phyloP scores from a whole-genome alignment of 139 green algal species.

The Deuterostichococcus epilithicus region DNA sequence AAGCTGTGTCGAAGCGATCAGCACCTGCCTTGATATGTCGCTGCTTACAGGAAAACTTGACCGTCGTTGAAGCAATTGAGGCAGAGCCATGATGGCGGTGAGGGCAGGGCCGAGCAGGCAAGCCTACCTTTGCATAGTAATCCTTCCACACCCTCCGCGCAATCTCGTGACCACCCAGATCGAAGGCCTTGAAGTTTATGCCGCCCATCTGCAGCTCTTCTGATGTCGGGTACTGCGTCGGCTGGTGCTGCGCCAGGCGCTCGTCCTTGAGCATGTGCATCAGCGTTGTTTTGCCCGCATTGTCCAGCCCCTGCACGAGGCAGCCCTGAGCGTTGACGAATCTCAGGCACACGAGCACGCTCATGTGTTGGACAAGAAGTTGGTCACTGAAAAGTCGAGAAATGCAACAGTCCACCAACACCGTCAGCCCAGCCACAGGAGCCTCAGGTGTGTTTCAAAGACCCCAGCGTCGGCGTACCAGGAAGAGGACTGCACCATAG shows the following conservation, averaged over 20 bases:
- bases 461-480: background rate
- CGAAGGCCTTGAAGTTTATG: slow-evolving; percentile 99
- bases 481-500: background rate
- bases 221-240: slow-evolving; percentile 96
- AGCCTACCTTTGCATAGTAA: slow-evolving; percentile 95
- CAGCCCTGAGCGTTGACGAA: background rate
- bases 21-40: too few relatives aligned
- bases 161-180: slow-evolving; percentile 99
- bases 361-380: background rate
- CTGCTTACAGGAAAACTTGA: background rate
- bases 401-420: background rate
- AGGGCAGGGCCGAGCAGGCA: background rate
- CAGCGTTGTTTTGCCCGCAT: slow-evolving; percentile 98
- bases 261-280: slow-evolving; percentile 99
- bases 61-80: too few relatives aligned
- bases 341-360: background rate
- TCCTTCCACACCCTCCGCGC: slow-evolving; percentile 97
- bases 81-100: background rate
- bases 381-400: background rate
- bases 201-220: slow-evolving; percentile 98
- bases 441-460: background rate
- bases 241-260: slow-evolving; percentile 93
- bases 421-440: background rate
- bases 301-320: slow-evolving; percentile 85
- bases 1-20: too few relatives aligned